Conservation (phyloP, 768 basidiomycete genomes). For the Tylopilus vinaceipallidus region DNA sequence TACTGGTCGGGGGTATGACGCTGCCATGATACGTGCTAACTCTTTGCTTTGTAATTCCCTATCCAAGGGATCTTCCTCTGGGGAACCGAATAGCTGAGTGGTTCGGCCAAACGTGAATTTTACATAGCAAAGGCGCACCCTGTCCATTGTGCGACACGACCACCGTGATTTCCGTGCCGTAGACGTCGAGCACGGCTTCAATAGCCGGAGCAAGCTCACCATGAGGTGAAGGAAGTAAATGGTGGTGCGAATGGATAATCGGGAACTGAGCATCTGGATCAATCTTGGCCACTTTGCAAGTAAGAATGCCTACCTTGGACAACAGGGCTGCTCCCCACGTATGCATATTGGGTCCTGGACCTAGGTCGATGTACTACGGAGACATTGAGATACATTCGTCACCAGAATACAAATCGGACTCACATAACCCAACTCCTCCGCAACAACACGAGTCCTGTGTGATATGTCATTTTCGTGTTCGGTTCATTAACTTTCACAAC, state of each 20-base stretch:
- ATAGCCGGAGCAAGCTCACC: slow-evolving; percentile 91
- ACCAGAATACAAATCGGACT: slow-evolving; percentile 26
- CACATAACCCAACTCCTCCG: slow-evolving; percentile 81
- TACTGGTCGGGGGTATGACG: slow-evolving; percentile 65
- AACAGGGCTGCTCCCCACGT: slow-evolving; percentile 87
- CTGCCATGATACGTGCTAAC: slow-evolving; percentile 75
- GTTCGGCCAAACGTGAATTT: background rate
- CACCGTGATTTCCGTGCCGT: slow-evolving; percentile 74
- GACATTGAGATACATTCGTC: slow-evolving; percentile 4
- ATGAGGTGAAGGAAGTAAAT: slow-evolving; percentile 80
- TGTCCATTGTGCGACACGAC: slow-evolving; percentile 93
- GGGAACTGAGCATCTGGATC: slow-evolving; percentile 58
- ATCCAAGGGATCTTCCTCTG: slow-evolving; percentile 89
- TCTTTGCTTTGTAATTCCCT: slow-evolving; percentile 81
- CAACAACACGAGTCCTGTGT: slow-evolving; percentile 66
- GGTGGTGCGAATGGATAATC: slow-evolving; percentile 82
- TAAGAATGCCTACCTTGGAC: slow-evolving; percentile 54
- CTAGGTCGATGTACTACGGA: slow-evolving; percentile 77
- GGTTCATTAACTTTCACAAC: slow-evolving; percentile 12
- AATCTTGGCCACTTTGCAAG: background rate
- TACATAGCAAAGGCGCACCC: slow-evolving; percentile 43
- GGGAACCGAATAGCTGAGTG: background rate
- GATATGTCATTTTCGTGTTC: slow-evolving; percentile 2
- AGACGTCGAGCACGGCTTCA: slow-evolving; percentile 78
- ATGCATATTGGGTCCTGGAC: slow-evolving; percentile 84